Base-by-base conservation (phyloP, 202 grass and related monocot species). In the Hordeum pubiflorum region DNA sequence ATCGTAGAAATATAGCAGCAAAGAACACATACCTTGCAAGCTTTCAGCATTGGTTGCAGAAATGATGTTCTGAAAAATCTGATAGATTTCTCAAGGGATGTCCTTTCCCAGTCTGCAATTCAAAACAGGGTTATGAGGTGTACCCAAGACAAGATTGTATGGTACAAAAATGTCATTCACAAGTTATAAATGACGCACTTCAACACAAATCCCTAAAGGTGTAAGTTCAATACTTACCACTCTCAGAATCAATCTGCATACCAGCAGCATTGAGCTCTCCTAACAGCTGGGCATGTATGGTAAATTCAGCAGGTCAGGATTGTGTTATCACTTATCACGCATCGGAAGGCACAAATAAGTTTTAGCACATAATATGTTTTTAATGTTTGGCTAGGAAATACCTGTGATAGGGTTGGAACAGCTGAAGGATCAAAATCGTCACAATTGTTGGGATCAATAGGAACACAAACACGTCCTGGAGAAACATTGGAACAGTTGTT, bases 391-490 rank as follows among this genome's bases (percentile, higher is more conserved):
- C 6, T 43, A 14, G 66, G 41, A 38, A 44, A 69, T 86, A 94
- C 91, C 83, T 91, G 83, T 48, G 89, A 70, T 75, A 94, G 72
- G 81, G 80, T 91, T 1, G 89, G 92, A 50, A 95, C 88, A 59
- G 88, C 61, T 36, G 74, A 88, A 74, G 90, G 95, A 80, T 98
- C 90, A 73, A 98, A 98, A 60, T 93, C 86, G 75, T 94, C 92
- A 59, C 90, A 94, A 5, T 88, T 87, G 27, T 54, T 80, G 15
- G 94, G 95, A 88, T 97, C 88, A 80, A 94, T 94, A 74, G 95
- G 95, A 77, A 93, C 82, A 85, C 95, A 98, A 84, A 98, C 86
- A 58, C 84, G 82, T 1, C 95, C 95, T 98, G 81, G 24, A 85
- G 79, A 37, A 97, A 77, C 33, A 80, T 72, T 64, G 38, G 31